These are phyloP conservation scores for Echium plantagineum DNA, from an alignment of 257 asterid genomes.

Conservation along the genomic window DNA sequence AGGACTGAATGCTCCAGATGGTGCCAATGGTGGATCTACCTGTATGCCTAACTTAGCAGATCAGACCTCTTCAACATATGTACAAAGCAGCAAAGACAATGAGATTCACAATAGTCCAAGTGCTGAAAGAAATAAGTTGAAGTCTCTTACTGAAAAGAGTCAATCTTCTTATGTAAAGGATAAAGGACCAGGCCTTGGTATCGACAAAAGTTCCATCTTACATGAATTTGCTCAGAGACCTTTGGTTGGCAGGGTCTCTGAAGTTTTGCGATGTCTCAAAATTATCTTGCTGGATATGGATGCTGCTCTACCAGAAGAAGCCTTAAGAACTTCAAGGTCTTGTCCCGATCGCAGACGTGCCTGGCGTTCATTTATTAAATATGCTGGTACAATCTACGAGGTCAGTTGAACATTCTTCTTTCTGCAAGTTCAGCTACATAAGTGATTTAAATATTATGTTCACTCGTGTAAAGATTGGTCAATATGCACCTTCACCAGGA, in stretches of 20 bases:
- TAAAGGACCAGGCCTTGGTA: conserved; percentile 25
- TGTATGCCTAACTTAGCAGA: conserved; percentile 13
- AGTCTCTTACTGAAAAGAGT: conserved; percentile 19
- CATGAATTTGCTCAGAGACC: conserved; percentile 53
- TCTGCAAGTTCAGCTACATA: background rate
- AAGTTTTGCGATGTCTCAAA: conserved; percentile 52
- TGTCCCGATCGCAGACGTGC: conserved; percentile 43
- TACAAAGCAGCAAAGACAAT: conserved; percentile 22
- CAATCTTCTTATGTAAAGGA: conserved; percentile 29
- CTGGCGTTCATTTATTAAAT: conserved; percentile 82
- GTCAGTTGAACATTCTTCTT: conserved; percentile 27
- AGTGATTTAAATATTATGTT: background rate
- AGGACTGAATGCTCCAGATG: conserved; percentile 56
- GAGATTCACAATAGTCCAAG: conserved; percentile 19
- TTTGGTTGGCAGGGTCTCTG: conserved; percentile 54
- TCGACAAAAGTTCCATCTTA: conserved; percentile 30
- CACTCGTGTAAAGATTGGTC: background rate
- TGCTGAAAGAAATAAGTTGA: conserved; percentile 29
- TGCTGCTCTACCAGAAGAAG: conserved; percentile 72
- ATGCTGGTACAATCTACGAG: conserved; percentile 66
- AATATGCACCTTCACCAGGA: background rate
- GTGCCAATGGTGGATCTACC: conserved; percentile 24
- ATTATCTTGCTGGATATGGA: conserved; percentile 78
- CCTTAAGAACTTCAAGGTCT: conserved; percentile 60
- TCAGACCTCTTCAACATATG: conserved; percentile 14